A percentile compares a stretch with the other conserved stretches of the same genome.
Conservation (phyloP, 2,329 filamentous ascomycete genomes). For the Botrytis byssoidea region DNA sequence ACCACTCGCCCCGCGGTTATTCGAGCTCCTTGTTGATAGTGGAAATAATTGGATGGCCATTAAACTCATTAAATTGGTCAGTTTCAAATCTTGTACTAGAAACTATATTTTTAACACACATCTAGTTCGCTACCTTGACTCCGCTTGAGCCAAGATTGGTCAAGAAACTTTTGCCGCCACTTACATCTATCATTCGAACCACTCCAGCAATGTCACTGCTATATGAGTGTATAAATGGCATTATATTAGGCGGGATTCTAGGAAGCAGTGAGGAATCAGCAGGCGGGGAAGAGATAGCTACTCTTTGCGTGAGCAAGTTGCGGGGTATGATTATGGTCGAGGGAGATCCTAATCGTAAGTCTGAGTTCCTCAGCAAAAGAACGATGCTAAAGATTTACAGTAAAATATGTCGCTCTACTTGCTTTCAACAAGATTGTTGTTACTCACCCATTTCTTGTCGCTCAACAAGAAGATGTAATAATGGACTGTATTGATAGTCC, state of each 20-base stretch:
- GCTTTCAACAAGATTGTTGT: constrained; percentile 93
- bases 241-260: constrained; percentile 93
- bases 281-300: constrained; percentile 88
- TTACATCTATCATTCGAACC: constrained; percentile 90
- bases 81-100: constrained; percentile 38
- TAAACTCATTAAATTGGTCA: constrained; percentile 92
- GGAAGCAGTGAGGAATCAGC: constrained; percentile 75
- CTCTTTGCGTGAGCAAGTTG: constrained; percentile 87
- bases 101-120: constrained; percentile 63
- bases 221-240: constrained; percentile 98
- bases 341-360: constrained; percentile 86
- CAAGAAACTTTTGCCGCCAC: constrained; percentile 83
- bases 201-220: constrained; percentile 97
- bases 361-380: constrained; percentile 15
- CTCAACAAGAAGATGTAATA: constrained; percentile 93
- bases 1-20: constrained; percentile 84
- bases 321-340: constrained; percentile 92
- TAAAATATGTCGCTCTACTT: constrained; percentile 95
- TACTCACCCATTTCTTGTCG: constrained; percentile 84
- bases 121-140: constrained; percentile 87
- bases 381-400: constrained; percentile 44
- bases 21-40: constrained; percentile 86
- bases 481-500: constrained; percentile 93
- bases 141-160: constrained; percentile 89
- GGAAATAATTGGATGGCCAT: constrained; percentile 99